phyloP scores from a whole-genome alignment of 768 basidiomycete species.

The Goffeauzyma gilvescens region DNA sequence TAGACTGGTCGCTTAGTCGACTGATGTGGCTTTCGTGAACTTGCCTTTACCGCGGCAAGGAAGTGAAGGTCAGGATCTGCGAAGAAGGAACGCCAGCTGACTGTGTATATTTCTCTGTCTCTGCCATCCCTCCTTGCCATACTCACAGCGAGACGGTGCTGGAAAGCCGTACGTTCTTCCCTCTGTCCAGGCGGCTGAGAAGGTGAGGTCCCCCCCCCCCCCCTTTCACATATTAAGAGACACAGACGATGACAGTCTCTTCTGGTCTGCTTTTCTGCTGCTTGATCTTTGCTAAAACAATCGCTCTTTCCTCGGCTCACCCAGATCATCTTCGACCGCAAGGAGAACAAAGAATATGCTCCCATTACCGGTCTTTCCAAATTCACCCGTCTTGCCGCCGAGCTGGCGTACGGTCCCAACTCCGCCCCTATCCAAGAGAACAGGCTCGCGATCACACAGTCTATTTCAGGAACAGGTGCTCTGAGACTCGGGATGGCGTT shows the following conservation, averaged over 20 bases:
- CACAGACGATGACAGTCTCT: neutral
- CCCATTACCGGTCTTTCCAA: conserved; percentile 77
- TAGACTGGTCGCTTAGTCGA: neutral
- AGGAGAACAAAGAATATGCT: conserved; percentile 86
- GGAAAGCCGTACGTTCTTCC: conserved; percentile 89
- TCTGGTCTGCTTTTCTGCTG: neutral
- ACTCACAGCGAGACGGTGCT: conserved; percentile 48
- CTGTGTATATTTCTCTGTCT: neutral
- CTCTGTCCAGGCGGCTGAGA: conserved; percentile 65
- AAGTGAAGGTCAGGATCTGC: no score
- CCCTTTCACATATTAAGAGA: no score
- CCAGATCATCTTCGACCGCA: conserved; percentile 45
- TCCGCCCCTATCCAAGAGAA: conserved; percentile 49
- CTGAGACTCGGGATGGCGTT: conserved; percentile 88
- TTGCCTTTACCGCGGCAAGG: neutral
- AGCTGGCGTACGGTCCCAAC: conserved; percentile 70
- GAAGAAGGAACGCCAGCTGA: no score
- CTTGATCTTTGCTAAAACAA: neutral
- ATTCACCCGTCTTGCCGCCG: conserved; percentile 68
- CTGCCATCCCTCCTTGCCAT: neutral
- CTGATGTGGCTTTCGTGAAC: neutral
- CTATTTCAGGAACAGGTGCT: conserved; percentile 94
- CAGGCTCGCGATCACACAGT: conserved; percentile 60
- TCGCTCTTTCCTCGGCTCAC: conserved; percentile 8
- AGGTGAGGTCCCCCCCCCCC: no score